Evolutionary conservation across 176 grass and related monocot species (phyloP).

Genomic region (Oryza glaberrima): DNA sequence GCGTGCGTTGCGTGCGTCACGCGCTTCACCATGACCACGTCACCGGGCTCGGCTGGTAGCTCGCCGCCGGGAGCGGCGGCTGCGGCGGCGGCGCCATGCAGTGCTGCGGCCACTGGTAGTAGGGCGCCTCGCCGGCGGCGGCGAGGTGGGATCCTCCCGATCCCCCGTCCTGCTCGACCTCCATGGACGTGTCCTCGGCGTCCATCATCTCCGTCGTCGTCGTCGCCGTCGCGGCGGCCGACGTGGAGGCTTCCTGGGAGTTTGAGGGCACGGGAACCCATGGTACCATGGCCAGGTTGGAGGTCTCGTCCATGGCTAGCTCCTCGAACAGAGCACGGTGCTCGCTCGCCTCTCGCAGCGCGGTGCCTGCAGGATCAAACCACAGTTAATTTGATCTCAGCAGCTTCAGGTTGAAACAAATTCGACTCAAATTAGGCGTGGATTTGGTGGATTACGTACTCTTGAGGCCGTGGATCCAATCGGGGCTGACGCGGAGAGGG

Average conservation of each 20-base stretch:
- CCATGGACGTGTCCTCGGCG: constrained; percentile 50
- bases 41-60: constrained; percentile 39
- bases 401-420: not conserved
- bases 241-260: not conserved
- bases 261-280: constrained; percentile 35
- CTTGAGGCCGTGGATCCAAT: constrained; percentile 50
- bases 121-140: not conserved
- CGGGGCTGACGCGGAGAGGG: constrained; percentile 40
- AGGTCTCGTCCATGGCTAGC: constrained; percentile 10
- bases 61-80: constrained; percentile 29
- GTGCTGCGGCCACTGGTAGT: constrained; percentile 9
- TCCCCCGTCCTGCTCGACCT: constrained; percentile 27
- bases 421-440: not conserved
- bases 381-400: not conserved
- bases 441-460: constrained; percentile 7
- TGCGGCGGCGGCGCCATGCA: constrained; percentile 39
- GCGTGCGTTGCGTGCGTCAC: no score
- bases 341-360: constrained; percentile 39
- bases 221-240: not conserved
- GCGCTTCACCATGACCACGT: constrained; percentile 42
- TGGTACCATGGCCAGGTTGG: constrained; percentile 44
- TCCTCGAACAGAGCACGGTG: constrained; percentile 29
- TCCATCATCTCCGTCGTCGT: constrained; percentile 38
- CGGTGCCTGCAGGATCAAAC: constrained; percentile 27
- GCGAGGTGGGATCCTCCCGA: not conserved